Conservation (phyloP, 805 yeast species). For the Kazachstania psychrophila region DNA sequence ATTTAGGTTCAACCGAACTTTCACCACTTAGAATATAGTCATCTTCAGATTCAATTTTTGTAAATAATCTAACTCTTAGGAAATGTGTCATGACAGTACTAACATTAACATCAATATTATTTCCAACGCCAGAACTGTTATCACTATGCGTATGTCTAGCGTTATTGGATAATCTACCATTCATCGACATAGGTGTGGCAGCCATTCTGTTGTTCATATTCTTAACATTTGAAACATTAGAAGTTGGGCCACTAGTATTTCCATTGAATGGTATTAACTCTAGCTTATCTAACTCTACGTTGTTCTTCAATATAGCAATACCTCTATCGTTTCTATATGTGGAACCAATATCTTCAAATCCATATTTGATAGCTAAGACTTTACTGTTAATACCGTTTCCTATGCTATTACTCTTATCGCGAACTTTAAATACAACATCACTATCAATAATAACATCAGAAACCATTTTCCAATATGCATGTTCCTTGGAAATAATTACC, state of each 20-base stretch:
- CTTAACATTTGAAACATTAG: conserved; percentile 8
- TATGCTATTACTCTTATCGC: conserved; percentile 45
- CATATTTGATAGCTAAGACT: conserved; percentile 73
- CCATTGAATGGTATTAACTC: conserved; percentile 31
- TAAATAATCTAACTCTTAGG: conserved; percentile 51
- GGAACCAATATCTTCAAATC: conserved; percentile 88
- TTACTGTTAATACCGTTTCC: conserved; percentile 41
- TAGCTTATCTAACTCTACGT: conserved; percentile 33
- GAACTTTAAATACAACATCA: conserved; percentile 48
- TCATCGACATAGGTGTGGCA: background rate
- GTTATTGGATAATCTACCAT: no score
- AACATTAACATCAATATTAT: background rate
- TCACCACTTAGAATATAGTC: conserved; percentile 53
- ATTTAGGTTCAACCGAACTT: conserved; percentile 28
- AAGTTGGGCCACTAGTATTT: conserved; percentile 17
- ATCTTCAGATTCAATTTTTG: conserved; percentile 41
- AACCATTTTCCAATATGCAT: conserved; percentile 44
- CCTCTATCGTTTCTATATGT: conserved; percentile 60
- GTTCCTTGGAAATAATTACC: conserved; percentile 51
- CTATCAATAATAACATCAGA: conserved; percentile 20
- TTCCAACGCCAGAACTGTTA: background rate
- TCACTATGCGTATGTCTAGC: background rate
- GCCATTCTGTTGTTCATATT: conserved; percentile 10
- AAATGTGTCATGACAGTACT: conserved; percentile 28
- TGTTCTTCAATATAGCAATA: conserved; percentile 56